Evolutionary conservation across 2,329 filamentous ascomycete species (phyloP).

Genomic region (Daldinia sp.): DNA sequence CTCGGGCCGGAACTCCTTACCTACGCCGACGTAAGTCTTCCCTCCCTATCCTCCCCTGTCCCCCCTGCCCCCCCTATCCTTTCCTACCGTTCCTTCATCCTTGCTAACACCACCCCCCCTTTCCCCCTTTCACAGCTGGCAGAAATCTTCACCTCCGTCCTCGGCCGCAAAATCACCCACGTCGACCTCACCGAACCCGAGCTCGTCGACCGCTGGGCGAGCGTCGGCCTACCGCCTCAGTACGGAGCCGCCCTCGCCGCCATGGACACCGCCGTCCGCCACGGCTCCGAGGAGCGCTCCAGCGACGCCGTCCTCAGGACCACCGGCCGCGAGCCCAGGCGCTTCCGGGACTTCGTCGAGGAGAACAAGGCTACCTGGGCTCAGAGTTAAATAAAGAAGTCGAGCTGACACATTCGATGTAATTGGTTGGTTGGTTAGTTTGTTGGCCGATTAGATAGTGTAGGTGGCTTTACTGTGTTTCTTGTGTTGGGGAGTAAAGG

Average conservation of each 20-base stretch:
- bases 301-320: constrained; percentile 53
- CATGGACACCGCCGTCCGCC: constrained; percentile 53
- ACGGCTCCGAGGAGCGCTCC: constrained; percentile 53
- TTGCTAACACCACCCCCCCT: background rate
- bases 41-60: background rate
- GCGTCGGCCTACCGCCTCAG: constrained; percentile 49
- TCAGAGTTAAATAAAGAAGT: background rate
- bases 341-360: constrained; percentile 49
- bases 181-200: constrained; percentile 51
- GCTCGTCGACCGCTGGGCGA: constrained; percentile 43
- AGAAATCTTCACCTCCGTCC: constrained; percentile 50
- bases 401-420: too few relatives aligned
- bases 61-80: background rate
- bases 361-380: constrained; percentile 39
- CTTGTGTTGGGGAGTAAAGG: too few relatives aligned
- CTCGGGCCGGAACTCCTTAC: constrained; percentile 55
- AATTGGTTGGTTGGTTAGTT: background rate
- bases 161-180: constrained; percentile 53
- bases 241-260: constrained; percentile 52
- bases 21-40: constrained; percentile 50
- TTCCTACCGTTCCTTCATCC: background rate
- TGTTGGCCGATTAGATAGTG: too few relatives aligned
- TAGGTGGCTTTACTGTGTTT: background rate
- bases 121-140: constrained; percentile 48
- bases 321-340: constrained; percentile 52